Evolutionary conservation across 2,329 filamentous ascomycete genomes (phyloP).

Genomic region (Aspergillus sp.): DNA sequence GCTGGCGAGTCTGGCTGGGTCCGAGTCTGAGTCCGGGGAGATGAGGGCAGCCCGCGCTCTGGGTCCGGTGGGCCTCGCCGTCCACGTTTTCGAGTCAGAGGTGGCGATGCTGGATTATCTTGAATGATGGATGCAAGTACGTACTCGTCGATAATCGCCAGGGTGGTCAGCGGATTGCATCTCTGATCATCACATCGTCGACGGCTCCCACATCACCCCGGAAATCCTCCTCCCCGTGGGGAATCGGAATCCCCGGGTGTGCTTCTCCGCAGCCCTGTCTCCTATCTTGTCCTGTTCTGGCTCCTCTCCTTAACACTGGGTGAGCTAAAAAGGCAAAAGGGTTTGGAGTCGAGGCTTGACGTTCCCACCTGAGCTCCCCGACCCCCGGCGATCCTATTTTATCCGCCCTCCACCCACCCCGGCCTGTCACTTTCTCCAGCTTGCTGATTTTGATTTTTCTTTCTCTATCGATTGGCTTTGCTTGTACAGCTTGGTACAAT

Average conservation of each 20-base stretch:
- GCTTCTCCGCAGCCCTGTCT: slow-evolving; percentile 9
- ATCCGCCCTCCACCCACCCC: slow-evolving; percentile 5
- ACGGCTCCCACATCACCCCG: not conserved
- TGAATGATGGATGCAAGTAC: not conserved
- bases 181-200: not conserved
- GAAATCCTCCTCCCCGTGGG: slow-evolving; percentile 16
- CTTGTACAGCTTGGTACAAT: not conserved
- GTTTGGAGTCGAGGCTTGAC: not conserved
- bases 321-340: slow-evolving; percentile 1
- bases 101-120: not conserved
- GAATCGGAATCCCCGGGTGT: not conserved
- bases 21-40: slow-evolving; percentile 1
- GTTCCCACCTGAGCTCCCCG: not conserved
- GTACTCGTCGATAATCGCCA: not conserved
- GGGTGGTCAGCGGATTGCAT: not conserved
- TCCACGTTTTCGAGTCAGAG: not conserved
- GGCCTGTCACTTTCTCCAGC: slow-evolving; percentile 2
- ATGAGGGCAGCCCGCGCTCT: not conserved
- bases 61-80: not conserved
- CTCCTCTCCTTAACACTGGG: not conserved
- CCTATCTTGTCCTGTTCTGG: not conserved
- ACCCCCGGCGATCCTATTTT: slow-evolving; percentile 8
- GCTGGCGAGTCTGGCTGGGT: not conserved
- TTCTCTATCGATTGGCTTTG: not conserved
- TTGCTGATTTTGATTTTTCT: not conserved